Evolutionary conservation across 176 grass and related monocot genomes (phyloP).

Genomic region (Juncus inflexus): DNA sequence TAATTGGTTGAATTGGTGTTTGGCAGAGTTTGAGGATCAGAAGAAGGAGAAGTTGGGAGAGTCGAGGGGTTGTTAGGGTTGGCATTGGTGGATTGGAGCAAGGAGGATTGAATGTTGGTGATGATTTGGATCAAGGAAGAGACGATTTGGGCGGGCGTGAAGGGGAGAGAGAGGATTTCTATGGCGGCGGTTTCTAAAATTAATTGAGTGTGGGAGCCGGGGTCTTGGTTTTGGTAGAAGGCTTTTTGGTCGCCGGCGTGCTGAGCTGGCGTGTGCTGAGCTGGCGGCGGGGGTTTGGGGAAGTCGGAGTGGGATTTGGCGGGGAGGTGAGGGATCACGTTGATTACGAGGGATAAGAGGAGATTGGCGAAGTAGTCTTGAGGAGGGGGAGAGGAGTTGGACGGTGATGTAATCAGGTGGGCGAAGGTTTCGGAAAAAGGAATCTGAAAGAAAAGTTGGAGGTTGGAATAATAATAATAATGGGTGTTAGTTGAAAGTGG

Average conservation of each 20-base stretch:
- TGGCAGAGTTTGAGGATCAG: conserved; percentile 43
- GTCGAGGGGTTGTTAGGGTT: conserved; percentile 31
- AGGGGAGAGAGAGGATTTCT: conserved; percentile 91
- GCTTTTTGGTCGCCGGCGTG: conserved; percentile 65
- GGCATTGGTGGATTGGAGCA: conserved; percentile 77
- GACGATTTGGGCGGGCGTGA: conserved; percentile 64
- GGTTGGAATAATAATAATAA: too few species aligned
- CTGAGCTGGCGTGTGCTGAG: conserved; percentile 53
- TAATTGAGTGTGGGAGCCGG: conserved; percentile 94
- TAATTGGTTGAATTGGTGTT: conserved; percentile 59
- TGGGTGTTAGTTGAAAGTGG: too few species aligned
- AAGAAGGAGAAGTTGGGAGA: conserved; percentile 73
- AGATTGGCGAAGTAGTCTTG: conserved; percentile 92
- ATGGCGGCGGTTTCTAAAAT: conserved; percentile 96
- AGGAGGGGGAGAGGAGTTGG: conserved; percentile 58
- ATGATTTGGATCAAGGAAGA: conserved; percentile 87
- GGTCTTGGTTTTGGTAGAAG: conserved; percentile 99
- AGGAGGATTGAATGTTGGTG: conserved; percentile 73
- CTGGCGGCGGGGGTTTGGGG: conserved; percentile 50
- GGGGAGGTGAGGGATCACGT: conserved; percentile 92
- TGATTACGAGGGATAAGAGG: conserved; percentile 84
- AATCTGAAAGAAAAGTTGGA: conserved; percentile 44
- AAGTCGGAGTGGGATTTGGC: conserved; percentile 75
- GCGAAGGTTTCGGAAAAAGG: conserved; percentile 83
- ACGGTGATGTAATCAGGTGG: conserved; percentile 55